phyloP scores from a whole-genome alignment of 169 alveolate genomes.

The Cystoisospora suis region DNA sequence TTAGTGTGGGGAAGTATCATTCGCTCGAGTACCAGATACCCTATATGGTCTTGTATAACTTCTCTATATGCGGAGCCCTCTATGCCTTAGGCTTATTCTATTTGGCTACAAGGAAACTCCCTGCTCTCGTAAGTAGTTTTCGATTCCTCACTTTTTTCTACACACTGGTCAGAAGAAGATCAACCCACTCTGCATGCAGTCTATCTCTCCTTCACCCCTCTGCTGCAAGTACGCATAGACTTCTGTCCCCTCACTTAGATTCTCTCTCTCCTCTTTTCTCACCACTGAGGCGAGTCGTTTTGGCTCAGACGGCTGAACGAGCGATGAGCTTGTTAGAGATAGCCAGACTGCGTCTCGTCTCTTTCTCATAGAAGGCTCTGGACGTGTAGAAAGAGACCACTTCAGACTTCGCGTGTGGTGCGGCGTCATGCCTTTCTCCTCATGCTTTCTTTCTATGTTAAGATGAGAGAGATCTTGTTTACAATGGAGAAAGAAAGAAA shows the following conservation, averaged over 20 bases:
- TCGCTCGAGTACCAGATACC: neutral
- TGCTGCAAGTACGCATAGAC: neutral
- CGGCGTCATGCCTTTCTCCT: too few species aligned
- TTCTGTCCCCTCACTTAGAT: neutral
- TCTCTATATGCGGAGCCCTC: slow-evolving; percentile 27
- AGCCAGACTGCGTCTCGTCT: too few species aligned
- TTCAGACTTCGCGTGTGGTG: too few species aligned
- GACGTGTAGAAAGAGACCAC: too few species aligned
- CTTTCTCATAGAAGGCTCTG: too few species aligned
- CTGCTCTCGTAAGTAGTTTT: neutral
- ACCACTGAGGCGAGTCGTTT: too few species aligned
- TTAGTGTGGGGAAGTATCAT: neutral
- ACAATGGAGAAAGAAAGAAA: too few species aligned
- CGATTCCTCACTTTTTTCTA: neutral
- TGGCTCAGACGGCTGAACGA: too few species aligned
- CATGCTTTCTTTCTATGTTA: too few species aligned
- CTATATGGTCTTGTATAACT: slow-evolving; percentile 10
- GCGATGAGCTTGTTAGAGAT: too few species aligned
- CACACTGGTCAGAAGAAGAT: too few species aligned
- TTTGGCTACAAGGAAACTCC: slow-evolving; percentile 36
- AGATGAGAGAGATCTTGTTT: too few species aligned
- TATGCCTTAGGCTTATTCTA: slow-evolving; percentile 47
- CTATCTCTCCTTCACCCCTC: neutral
- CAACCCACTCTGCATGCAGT: neutral
- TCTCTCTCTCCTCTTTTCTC: neutral